Percentiles rank a stretch among this genome's conserved stretches.
phyloP scores from a whole-genome alignment of 2,329 filamentous ascomycete genomes.

The Paecilomyces fulvus region DNA sequence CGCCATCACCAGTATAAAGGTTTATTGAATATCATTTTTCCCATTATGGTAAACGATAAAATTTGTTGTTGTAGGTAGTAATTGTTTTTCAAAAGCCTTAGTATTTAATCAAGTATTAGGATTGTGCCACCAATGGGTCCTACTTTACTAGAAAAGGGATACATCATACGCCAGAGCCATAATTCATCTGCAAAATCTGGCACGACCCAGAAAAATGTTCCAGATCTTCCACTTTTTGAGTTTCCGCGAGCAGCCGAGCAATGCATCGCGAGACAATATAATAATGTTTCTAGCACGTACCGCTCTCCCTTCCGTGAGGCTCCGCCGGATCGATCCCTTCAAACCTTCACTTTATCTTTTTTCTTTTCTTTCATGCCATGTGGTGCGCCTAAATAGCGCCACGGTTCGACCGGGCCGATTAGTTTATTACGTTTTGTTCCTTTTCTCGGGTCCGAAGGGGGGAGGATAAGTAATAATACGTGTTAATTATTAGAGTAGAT shows the following conservation, averaged over 20 bases:
- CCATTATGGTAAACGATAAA: too few relatives aligned
- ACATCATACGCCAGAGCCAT: too few relatives aligned
- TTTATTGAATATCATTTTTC: too few relatives aligned
- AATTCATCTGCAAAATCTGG: too few relatives aligned
- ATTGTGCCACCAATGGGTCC: too few relatives aligned
- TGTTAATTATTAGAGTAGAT: too few relatives aligned
- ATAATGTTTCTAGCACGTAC: neutral
- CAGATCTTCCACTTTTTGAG: neutral
- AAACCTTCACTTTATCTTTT: neutral
- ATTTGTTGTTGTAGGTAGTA: too few relatives aligned
- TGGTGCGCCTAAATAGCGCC: neutral
- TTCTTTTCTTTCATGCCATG: neutral
- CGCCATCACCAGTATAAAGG: too few relatives aligned
- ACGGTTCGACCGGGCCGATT: neutral
- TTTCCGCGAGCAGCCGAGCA: neutral
- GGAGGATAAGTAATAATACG: neutral
- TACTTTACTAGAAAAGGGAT: too few relatives aligned
- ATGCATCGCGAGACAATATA: neutral
- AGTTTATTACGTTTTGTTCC: neutral
- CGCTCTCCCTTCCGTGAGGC: neutral
- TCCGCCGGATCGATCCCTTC: neutral
- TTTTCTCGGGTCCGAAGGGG: neutral
- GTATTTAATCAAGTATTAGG: too few relatives aligned
- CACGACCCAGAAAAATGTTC: neutral
- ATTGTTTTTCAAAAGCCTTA: too few relatives aligned